phyloP scores from a whole-genome alignment of 768 basidiomycete species.

The Asterophora lycoperdoides region DNA sequence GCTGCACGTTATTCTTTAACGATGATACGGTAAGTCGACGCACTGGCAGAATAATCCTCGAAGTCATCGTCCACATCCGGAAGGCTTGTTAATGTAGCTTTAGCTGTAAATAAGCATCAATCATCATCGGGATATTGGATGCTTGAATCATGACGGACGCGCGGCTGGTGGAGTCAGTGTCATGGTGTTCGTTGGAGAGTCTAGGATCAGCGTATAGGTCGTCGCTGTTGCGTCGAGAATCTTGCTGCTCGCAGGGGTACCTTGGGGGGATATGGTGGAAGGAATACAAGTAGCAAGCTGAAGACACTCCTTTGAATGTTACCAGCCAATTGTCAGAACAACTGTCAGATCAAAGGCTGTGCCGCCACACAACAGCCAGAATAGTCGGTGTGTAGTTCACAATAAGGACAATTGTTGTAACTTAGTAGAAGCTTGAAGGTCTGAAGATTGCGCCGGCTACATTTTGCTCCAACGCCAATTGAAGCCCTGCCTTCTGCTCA shows the following conservation, averaged over 20 bases:
- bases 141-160: conserved; percentile 10
- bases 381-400: background rate
- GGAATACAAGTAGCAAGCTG: background rate
- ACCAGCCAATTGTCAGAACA: background rate
- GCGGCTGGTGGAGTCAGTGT: conserved; percentile 12
- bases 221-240: background rate
- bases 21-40: background rate
- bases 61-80: conserved; percentile 14
- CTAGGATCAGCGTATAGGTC: too few relatives aligned
- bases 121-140: background rate
- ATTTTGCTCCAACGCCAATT: too few relatives aligned
- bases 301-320: conserved; percentile 4
- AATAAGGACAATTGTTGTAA: too few relatives aligned
- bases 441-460: too few relatives aligned
- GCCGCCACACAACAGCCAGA: conserved; percentile 6
- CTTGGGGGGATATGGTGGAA: background rate
- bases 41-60: conserved; percentile 1
- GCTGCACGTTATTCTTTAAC: background rate
- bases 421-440: too few relatives aligned
- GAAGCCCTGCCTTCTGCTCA: too few relatives aligned
- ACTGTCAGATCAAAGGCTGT: background rate
- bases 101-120: conserved; percentile 10
- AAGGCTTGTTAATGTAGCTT: conserved; percentile 12
- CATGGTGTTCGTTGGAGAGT: too few relatives aligned
- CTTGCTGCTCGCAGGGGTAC: background rate